Evolutionary conservation across 805 yeast genomes (phyloP).

Genomic region (Kuraishia hungarica): DNA sequence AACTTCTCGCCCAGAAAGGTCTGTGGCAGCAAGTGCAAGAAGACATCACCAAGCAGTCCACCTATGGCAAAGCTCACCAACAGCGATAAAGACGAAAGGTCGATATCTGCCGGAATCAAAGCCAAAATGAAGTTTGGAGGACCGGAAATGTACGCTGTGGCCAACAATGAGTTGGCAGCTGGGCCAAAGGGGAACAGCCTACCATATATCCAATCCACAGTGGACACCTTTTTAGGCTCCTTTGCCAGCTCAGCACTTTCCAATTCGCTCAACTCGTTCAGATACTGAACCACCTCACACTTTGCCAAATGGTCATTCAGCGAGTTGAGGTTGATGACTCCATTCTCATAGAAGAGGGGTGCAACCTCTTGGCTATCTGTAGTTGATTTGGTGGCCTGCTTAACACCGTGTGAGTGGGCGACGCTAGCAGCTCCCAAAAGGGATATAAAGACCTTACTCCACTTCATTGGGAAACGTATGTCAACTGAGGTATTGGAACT

Average conservation of each 20-base stretch:
- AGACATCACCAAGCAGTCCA: conserved; percentile 67
- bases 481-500: not conserved
- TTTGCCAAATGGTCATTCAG: conserved; percentile 19
- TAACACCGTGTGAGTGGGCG: not conserved
- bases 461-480: not conserved
- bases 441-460: not conserved
- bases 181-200: conserved; percentile 45
- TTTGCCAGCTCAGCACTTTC: conserved; percentile 7
- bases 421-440: not conserved
- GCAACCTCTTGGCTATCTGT: not conserved
- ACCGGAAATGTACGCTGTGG: conserved; percentile 56
- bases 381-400: not conserved
- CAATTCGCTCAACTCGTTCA: conserved; percentile 18
- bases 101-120: conserved; percentile 46
- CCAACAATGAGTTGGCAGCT: conserved; percentile 52
- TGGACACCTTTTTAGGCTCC: conserved; percentile 5
- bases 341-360: conserved; percentile 27
- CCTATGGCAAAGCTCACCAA: conserved; percentile 72
- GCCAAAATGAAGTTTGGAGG: conserved; percentile 53
- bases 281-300: conserved; percentile 31
- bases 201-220: conserved; percentile 25
- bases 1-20: conserved; percentile 46
- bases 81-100: conserved; percentile 39
- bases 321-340: conserved; percentile 31
- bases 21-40: conserved; percentile 65